A percentile compares a stretch with the other conserved stretches of the same genome.
phyloP scores from a whole-genome alignment of 1,284 basidiomycete genomes.

The Ganoderma sinense region DNA sequence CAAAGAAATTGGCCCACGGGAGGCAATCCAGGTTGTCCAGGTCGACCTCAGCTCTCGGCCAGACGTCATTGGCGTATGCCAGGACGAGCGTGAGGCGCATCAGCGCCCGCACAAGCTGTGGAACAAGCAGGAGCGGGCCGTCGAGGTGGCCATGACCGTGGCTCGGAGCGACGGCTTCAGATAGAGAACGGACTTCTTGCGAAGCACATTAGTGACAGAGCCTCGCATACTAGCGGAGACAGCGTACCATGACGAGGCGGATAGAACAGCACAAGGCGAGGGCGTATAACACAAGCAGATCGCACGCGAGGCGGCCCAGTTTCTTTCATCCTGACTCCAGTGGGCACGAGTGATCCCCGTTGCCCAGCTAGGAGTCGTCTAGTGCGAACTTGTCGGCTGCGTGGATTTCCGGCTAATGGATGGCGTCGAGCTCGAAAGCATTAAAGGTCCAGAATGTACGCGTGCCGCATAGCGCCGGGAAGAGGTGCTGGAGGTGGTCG shows the following conservation, averaged over 20 bases:
- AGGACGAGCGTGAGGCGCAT: background rate
- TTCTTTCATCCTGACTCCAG: too few relatives aligned
- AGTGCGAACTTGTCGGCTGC: background rate
- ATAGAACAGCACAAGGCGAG: background rate
- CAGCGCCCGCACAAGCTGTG: background rate
- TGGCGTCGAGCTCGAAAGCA: background rate
- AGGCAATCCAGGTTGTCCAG: background rate
- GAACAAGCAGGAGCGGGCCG: background rate
- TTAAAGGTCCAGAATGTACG: background rate
- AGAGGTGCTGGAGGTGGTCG: background rate
- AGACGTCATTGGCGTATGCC: background rate
- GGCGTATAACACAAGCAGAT: background rate
- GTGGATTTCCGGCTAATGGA: background rate
- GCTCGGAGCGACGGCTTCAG: background rate
- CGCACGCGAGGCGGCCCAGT: background rate
- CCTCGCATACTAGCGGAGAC: background rate
- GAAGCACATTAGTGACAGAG: background rate
- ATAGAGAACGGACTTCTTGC: background rate
- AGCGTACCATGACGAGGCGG: background rate
- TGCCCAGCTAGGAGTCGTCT: too few relatives aligned
- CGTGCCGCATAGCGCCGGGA: background rate
- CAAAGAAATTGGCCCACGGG: background rate
- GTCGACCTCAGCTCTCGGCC: background rate
- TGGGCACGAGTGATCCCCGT: too few relatives aligned
- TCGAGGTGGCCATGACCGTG: too few relatives aligned